Evolutionary conservation across 2,329 filamentous ascomycete genomes (phyloP), one percentile per base, ranked within the genome.

Genomic region (Dryadomyces quercivorus): DNA sequence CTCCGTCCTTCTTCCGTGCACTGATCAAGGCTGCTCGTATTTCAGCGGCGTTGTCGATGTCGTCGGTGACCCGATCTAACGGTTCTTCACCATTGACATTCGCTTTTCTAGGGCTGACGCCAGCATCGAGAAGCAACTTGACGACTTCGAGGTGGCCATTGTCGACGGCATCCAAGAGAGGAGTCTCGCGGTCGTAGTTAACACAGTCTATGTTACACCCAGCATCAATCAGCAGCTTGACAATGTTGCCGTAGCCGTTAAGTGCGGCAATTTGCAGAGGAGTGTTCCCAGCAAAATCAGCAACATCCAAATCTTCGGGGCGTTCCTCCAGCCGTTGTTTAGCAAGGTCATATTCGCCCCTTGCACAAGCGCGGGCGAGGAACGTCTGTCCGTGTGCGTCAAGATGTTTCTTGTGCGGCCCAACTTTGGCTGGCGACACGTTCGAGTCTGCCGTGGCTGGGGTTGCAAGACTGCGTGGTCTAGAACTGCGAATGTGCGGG

Each of bases 221-320:
- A 58, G 88, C 84, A 9, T 88, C 81, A 58, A 98, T 82, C 43
- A 98, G 72, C 53, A 95, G 85, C 65, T 87, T 84, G 43, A 97
- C 93, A 55, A 97, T 91, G 54, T 93, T 81, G 36, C 84, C 84
- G 66, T 85, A 87, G 7, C 93, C 93, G 64, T 93, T 86, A 56
- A 98, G 76, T 36, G 91, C 84, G 38, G 93, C 92, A 60, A 95
- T 93, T 67, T 98, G 93, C 38, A 98, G 75, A 22, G 93, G 93
- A 1, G 92, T 94, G 63, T 97, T 97, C n/a, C 89, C 88, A 15
- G 93, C 93, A 65, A 95, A 94, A 65, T 98, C 93, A 22, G 88
- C 82, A 56, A 91, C 80, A 61, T 98, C 88, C 53, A 97, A 69
- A 67, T 97, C 90, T 58, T 94, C 88, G 0, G 89, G 90, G 20